A percentile compares a stretch with the other conserved stretches of the same genome.
Evolutionary conservation across 2,329 filamentous ascomycete species (phyloP).

Genomic region (Bipolaris oryzae): DNA sequence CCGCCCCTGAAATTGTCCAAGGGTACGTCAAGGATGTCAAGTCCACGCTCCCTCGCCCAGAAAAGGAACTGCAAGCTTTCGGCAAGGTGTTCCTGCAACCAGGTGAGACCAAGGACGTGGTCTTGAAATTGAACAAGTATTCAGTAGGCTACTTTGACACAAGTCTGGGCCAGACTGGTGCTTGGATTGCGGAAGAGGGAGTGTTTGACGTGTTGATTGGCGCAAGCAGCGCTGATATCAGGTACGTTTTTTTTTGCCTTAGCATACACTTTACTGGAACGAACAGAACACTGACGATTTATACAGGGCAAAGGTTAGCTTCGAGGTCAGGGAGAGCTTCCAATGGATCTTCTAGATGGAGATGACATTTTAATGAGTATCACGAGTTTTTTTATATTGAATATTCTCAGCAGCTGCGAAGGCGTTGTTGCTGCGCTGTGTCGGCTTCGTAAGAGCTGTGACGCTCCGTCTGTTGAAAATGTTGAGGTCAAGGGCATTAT

Average conservation of each 20-base stretch:
- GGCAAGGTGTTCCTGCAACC: slow-evolving; percentile 52
- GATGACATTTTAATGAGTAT: not conserved
- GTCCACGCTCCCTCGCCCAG: slow-evolving; percentile 67
- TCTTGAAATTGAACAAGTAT: slow-evolving; percentile 52
- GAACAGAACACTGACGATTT: slow-evolving; percentile 18
- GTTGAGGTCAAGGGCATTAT: not conserved
- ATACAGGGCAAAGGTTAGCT: slow-evolving; percentile 55
- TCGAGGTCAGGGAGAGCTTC: slow-evolving; percentile 68
- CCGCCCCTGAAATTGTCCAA: slow-evolving; percentile 70
- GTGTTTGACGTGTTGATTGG: slow-evolving; percentile 66
- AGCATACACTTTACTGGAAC: not conserved
- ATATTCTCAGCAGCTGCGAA: not conserved
- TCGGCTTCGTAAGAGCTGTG: not conserved
- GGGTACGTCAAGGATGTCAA: slow-evolving; percentile 69
- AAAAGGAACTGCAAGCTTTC: slow-evolving; percentile 74
- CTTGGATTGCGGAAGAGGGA: slow-evolving; percentile 72
- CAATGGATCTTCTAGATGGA: slow-evolving; percentile 64
- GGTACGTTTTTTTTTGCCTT: slow-evolving; percentile 53
- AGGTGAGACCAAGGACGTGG: slow-evolving; percentile 45
- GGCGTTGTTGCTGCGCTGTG: slow-evolving; percentile 5
- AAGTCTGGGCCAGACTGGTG: slow-evolving; percentile 51
- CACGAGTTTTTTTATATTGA: slow-evolving; percentile 9
- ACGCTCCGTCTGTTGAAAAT: not conserved
- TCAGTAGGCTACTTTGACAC: slow-evolving; percentile 67
- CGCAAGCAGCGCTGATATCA: slow-evolving; percentile 67